Evolutionary conservation across 2,329 filamentous ascomycete species (phyloP), one percentile per base, ranked within the genome.

Genomic region (Aspergillus spinulosporus): DNA sequence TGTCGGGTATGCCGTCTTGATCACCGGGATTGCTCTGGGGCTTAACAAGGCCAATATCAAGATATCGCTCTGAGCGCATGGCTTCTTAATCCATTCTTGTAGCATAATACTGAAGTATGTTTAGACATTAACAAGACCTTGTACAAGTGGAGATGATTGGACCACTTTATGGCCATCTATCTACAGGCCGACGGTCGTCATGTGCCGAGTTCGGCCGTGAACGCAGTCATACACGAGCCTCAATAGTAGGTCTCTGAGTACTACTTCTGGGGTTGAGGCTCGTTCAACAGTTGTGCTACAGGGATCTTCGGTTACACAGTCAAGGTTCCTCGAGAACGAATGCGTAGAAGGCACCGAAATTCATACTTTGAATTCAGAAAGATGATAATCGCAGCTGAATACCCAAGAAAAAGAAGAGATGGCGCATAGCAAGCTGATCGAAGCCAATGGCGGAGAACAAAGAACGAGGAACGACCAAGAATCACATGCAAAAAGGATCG

Each of bases 1-100:
- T 61, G 73, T 90, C 21, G 83, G 72, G 4, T 97, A 97, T 73
- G 87, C 87, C 49, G 82, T 78, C 2, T 75, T 81, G 0, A 59
- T 97, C 44, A 88, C 89, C 0, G 83, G 74, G 0, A 70, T 90
- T 48, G 93, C 91, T 1, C 52, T 78, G 58, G 70, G 59, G 2
- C 64, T 78, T 66, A 71, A 78, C 59, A 60, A 62, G 32, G 68
- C 65, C 39, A 75, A 75, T 54, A 59, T 78, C 40, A 72, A 71
- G 48, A 45, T 64, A 34, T 49, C 57, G 29, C 29, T 64, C 29
- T 64, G 44, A 61, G 31, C 40, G 31, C 5, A 5, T 3, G 5
- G n/a, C 34, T 12, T 11, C 9, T 37, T 12, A 9, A 9, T 9
- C 4, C 34, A 12, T 12, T 12, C 21, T n/a, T 37, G 34, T 12